A percentile compares a stretch with the other conserved stretches of the same genome.
Evolutionary conservation across 1,139 yeast genomes (phyloP).

Genomic region (Yamadazyma diddensiae): DNA sequence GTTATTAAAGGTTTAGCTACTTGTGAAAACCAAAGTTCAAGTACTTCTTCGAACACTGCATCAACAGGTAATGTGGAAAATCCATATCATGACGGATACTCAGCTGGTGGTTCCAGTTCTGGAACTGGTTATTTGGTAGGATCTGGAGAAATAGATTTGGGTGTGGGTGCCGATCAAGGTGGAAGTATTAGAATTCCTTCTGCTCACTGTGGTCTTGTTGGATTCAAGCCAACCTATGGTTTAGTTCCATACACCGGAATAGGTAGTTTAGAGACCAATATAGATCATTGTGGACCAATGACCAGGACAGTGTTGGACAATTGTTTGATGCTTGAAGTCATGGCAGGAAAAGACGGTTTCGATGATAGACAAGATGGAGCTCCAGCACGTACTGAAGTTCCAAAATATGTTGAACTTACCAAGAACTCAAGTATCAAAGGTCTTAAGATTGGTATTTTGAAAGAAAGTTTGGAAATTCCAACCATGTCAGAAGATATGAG

Average conservation of each 20-base stretch:
- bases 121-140: constrained; percentile 15
- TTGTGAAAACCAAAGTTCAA: constrained; percentile 16
- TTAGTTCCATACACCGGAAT: constrained; percentile 15
- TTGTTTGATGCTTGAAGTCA: constrained; percentile 10
- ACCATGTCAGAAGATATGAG: constrained; percentile 13
- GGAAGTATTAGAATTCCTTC: constrained; percentile 14
- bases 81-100: constrained; percentile 14
- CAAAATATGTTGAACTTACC: constrained; percentile 8
- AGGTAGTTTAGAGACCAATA: constrained; percentile 15
- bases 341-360: constrained; percentile 16
- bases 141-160: constrained; percentile 12
- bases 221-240: constrained; percentile 16
- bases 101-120: constrained; percentile 16
- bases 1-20: constrained; percentile 12
- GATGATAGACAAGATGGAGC: constrained; percentile 19
- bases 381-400: constrained; percentile 25
- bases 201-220: constrained; percentile 16
- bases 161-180: constrained; percentile 15
- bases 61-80: constrained; percentile 15
- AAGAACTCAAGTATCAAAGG: constrained; percentile 9
- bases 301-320: constrained; percentile 14
- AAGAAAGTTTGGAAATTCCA: constrained; percentile 13
- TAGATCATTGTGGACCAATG: constrained; percentile 15
- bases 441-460: constrained; percentile 14
- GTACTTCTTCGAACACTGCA: constrained; percentile 17